A percentile compares a stretch with the other conserved stretches of the same genome.
These are phyloP conservation scores for Pichia sp. DNA, from an alignment of 1,139 yeast genomes.

Conservation along the genomic window DNA sequence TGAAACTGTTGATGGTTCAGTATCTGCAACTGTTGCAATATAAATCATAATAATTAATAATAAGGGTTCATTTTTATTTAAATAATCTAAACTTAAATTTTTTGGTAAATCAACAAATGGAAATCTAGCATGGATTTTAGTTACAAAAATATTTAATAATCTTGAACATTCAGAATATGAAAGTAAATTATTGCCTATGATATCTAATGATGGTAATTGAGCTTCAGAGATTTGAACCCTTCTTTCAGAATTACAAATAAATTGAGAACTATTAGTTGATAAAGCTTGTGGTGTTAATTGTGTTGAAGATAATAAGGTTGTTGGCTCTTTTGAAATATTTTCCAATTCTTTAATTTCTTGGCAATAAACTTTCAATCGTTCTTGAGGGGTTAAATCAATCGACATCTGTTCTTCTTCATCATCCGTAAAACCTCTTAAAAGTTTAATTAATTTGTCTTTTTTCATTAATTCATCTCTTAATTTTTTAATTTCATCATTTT, in stretches of 20 bases:
- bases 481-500: constrained; percentile 13
- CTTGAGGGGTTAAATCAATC: constrained; percentile 2
- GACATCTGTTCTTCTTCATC: constrained; percentile 9
- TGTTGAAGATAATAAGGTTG: constrained; percentile 28
- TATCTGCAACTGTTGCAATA: constrained; percentile 43
- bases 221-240: constrained; percentile 33
- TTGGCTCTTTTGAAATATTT: constrained; percentile 23
- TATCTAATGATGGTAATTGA: constrained; percentile 34
- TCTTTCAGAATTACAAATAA: constrained; percentile 31
- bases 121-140: constrained; percentile 35
- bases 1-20: constrained; percentile 29
- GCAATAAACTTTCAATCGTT: constrained; percentile 11
- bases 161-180: constrained; percentile 44
- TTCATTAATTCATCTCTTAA: constrained; percentile 13
- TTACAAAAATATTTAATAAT: constrained; percentile 40
- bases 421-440: constrained; percentile 13
- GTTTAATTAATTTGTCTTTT: constrained; percentile 18
- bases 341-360: constrained; percentile 33
- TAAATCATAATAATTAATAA: constrained; percentile 63
- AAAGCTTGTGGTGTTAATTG: no score
- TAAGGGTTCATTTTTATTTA: constrained; percentile 50
- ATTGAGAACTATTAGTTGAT: constrained; percentile 26
- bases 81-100: constrained; percentile 37
- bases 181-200: constrained; percentile 43
- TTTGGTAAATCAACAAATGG: constrained; percentile 53